A percentile compares a stretch with the other conserved stretches of the same genome.
Conservation (phyloP, 176 grass and related monocot species). For the Oryza officinalis region DNA sequence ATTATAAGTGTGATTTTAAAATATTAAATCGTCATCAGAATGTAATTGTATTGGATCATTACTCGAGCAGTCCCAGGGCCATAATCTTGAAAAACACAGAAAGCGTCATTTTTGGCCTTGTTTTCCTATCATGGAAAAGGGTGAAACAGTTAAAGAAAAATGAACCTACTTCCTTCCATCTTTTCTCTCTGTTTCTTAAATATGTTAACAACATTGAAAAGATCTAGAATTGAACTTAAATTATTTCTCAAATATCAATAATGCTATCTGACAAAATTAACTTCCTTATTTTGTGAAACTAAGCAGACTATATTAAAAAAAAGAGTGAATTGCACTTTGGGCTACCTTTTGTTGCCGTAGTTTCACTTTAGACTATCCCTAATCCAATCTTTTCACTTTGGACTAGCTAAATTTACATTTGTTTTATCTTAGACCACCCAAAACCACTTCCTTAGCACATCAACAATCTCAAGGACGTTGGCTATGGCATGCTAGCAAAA, state of each 20-base stretch:
- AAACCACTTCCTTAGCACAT: too few species aligned
- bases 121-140: conserved; percentile 58
- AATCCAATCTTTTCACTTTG: too few species aligned
- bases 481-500: too few species aligned
- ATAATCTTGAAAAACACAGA: conserved; percentile 64
- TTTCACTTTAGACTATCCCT: too few species aligned
- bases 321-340: too few species aligned
- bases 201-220: not conserved
- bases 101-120: conserved; percentile 69
- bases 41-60: conserved; percentile 22
- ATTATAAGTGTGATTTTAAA: not conserved
- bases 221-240: not conserved
- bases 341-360: too few species aligned
- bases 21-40: not conserved
- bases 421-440: too few species aligned
- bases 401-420: too few species aligned
- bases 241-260: not conserved
- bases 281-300: not conserved
- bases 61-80: conserved; percentile 76
- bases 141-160: not conserved
- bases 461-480: too few species aligned
- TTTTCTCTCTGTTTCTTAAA: not conserved
- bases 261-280: not conserved
- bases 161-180: not conserved
- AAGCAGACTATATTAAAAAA: too few species aligned